Percentiles rank a stretch among this genome's conserved stretches.
These are phyloP conservation scores for Plasmodium vivax DNA, from an alignment of 169 alveolate genomes.

Conservation along the genomic window DNA sequence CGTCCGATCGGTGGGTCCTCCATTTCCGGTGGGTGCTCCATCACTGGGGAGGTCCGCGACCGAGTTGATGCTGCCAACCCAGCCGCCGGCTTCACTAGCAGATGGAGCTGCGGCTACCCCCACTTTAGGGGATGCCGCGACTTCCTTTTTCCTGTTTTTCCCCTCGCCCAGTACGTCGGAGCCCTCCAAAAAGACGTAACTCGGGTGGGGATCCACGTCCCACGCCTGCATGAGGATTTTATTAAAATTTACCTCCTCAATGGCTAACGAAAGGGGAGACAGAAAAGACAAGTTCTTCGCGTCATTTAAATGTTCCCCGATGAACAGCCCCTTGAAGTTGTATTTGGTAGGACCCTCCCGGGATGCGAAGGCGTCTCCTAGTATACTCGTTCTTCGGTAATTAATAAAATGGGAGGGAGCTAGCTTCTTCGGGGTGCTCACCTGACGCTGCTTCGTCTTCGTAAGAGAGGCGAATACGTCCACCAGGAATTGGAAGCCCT, in stretches of 20 bases:
- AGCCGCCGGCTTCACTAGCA: not conserved
- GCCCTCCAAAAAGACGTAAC: constrained; percentile 12
- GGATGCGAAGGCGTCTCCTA: not conserved
- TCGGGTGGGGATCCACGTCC: constrained; percentile 14
- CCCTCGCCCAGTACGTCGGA: not conserved
- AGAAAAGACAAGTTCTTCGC: not conserved
- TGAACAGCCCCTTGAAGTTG: constrained; percentile 44
- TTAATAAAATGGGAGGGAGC: constrained; percentile 16
- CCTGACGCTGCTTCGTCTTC: not conserved
- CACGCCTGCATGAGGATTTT: constrained; percentile 25
- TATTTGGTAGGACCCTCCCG: not conserved
- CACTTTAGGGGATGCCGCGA: not conserved
- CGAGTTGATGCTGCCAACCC: not conserved
- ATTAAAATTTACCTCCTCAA: constrained; percentile 48
- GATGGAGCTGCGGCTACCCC: not conserved
- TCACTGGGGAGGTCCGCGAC: not conserved
- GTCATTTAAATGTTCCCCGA: constrained; percentile 49
- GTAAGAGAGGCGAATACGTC: not conserved
- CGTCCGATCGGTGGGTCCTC: not conserved
- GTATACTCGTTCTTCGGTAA: constrained; percentile 7
- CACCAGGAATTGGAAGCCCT: not conserved
- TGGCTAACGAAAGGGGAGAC: constrained; percentile 61
- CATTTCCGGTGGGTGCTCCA: too few species aligned
- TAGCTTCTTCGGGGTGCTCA: not conserved
- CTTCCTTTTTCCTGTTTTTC: not conserved